Base-by-base conservation (phyloP, 495 filamentous ascomycete species). In the Penicillium coprophilum region DNA sequence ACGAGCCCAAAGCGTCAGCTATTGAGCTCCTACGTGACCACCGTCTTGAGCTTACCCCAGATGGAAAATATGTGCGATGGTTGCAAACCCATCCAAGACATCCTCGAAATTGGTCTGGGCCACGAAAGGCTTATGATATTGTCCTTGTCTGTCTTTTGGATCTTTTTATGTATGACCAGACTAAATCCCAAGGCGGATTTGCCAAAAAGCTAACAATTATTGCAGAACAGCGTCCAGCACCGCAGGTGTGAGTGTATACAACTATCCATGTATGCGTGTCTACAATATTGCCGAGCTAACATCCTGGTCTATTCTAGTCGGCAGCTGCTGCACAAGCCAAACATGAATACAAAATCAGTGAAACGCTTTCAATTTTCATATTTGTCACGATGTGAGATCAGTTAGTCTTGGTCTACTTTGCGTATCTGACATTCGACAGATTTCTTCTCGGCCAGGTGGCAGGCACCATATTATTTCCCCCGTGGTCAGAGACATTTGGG, bases 401-500 rank as follows among this genome's bases (percentile, higher is more conserved):
- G 2, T 4, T 20, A 24, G 13, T 39, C 47, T 59, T 54, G 8
- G 9, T 10, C 11, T 23, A 13, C 43, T 17, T 46, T 20, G 27
- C 17, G 19, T 6, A 31, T 24, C 36, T 59, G 10, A 60, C 13
- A 3, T 30, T 6, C 12, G 4, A 12, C 39, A 81, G 77, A 46
- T 81, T 80, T 52, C 66, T 78, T 30, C 61, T 82, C 8, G 80
- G 77, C 2, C 81, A 83, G 64, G 76, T 68, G 15, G 23, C 79
- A 43, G 80, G 77, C 28, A 78, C 73, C 15, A 66, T 84, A 27
- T 46, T 82, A 19, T 74, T 82, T 40, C 79, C 80, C 27, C 77
- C 81, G 24, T 77, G 75, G 54, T 78, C 79, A 0, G 81, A 84
- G 60, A 64, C 71, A 0, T 80, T 82, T 57, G 81, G 81, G 3